Evolutionary conservation across 106 monocot species (phyloP).

Genomic region (Acorus gramineus): DNA sequence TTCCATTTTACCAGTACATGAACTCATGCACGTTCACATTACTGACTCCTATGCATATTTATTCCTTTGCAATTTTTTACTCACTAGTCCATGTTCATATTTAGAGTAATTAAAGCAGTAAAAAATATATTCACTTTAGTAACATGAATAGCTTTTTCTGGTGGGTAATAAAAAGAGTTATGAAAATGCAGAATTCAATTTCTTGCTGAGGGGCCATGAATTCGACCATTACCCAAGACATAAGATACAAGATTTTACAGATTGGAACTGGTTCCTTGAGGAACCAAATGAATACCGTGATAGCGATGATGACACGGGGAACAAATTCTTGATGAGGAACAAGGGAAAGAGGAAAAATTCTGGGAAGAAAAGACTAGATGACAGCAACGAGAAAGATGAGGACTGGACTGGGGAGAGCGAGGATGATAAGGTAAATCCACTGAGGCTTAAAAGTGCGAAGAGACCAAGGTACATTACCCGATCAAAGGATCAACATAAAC

Average conservation of each 20-base stretch:
- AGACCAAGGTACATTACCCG: slow-evolving; percentile 11
- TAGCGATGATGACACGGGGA: slow-evolving; percentile 19
- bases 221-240: slow-evolving; percentile 37
- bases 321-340: neutral
- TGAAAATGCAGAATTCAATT: slow-evolving; percentile 46
- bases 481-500: slow-evolving; percentile 10
- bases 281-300: slow-evolving; percentile 19
- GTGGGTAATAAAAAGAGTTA: neutral
- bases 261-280: slow-evolving; percentile 59
- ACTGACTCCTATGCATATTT: too few species aligned
- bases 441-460: neutral
- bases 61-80: too few species aligned
- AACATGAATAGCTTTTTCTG: too few species aligned
- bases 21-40: too few species aligned
- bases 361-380: slow-evolving; percentile 9
- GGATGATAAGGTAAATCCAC: neutral
- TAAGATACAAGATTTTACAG: slow-evolving; percentile 25
- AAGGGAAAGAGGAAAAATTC: slow-evolving; percentile 6
- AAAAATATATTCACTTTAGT: too few species aligned
- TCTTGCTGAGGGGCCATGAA: slow-evolving; percentile 49
- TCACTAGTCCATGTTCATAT: too few species aligned
- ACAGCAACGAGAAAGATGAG: slow-evolving; percentile 14
- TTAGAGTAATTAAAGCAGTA: too few species aligned
- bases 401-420: slow-evolving; percentile 22
- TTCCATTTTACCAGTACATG: too few species aligned